Evolutionary conservation across 352 stramenopile genomes (phyloP).

Genomic region (Paralagenidium karlingii): DNA sequence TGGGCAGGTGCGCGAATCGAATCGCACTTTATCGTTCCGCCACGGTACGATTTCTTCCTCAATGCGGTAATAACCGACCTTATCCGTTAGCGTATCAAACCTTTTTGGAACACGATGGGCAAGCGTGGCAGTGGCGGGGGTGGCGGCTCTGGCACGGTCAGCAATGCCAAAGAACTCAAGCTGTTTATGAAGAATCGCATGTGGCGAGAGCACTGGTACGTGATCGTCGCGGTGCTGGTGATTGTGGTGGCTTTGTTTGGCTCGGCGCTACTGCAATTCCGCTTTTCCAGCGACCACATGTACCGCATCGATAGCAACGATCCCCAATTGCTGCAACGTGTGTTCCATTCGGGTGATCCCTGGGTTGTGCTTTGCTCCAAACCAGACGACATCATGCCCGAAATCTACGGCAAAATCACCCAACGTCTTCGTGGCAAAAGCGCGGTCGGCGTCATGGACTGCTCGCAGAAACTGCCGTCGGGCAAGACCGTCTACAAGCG

Average conservation of each 20-base stretch:
- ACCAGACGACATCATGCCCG: slow-evolving; percentile 51
- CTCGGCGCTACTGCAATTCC: slow-evolving; percentile 51
- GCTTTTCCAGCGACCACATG: slow-evolving; percentile 38
- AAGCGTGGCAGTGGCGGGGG: too few species aligned
- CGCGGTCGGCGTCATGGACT: slow-evolving; percentile 64
- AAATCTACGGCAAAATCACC: slow-evolving; percentile 56
- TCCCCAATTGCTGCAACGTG: slow-evolving; percentile 30
- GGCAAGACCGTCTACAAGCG: slow-evolving; percentile 46
- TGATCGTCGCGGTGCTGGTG: slow-evolving; percentile 22
- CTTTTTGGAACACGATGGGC: too few species aligned
- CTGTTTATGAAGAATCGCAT: slow-evolving; percentile 74
- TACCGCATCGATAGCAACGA: slow-evolving; percentile 52
- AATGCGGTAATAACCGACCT: too few species aligned
- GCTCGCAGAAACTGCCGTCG: slow-evolving; percentile 29
- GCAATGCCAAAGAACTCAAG: slow-evolving; percentile 62
- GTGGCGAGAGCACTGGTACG: slow-evolving; percentile 68
- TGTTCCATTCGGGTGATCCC: slow-evolving; percentile 69
- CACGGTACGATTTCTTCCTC: too few species aligned
- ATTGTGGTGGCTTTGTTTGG: slow-evolving; percentile 54
- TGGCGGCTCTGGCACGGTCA: slow-evolving; percentile 16
- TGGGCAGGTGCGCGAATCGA: too few species aligned
- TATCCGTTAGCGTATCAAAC: too few species aligned
- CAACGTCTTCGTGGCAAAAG: slow-evolving; percentile 36
- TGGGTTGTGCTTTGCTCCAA: slow-evolving; percentile 70
- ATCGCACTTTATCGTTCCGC: too few species aligned